Percentiles rank a stretch among this genome's conserved stretches.
phyloP scores from a whole-genome alignment of 768 basidiomycete species.

The Suillus brevipes region DNA sequence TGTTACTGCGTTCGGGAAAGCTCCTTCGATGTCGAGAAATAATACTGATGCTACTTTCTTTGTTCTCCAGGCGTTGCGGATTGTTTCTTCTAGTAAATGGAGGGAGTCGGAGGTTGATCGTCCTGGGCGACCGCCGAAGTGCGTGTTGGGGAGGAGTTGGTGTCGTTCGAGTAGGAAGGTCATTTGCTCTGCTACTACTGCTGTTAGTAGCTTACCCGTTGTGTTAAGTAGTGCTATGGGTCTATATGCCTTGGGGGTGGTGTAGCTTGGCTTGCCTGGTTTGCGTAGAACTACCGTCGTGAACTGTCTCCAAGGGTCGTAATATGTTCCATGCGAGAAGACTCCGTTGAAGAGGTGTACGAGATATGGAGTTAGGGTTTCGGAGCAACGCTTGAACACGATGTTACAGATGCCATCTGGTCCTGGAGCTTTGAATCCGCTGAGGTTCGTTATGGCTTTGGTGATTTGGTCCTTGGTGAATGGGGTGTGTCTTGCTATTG shows the following conservation, averaged over 20 bases:
- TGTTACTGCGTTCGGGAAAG: conserved; percentile 28
- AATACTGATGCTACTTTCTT: conserved; percentile 25
- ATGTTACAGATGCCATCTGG: conserved; percentile 20
- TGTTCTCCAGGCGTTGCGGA: conserved; percentile 25
- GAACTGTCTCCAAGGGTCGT: conserved; percentile 14
- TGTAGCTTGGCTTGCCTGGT: conserved; percentile 25
- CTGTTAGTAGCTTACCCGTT: conserved; percentile 15
- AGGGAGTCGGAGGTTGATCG: conserved; percentile 30
- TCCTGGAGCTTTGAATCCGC: not conserved
- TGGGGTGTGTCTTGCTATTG: not conserved
- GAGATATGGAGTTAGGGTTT: conserved; percentile 1
- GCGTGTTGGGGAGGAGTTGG: conserved; percentile 24
- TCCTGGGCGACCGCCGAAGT: conserved; percentile 33
- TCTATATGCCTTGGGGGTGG: conserved; percentile 20
- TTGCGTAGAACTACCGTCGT: conserved; percentile 22
- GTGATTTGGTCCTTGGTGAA: conserved; percentile 16
- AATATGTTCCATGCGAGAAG: conserved; percentile 8
- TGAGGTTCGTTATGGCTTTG: conserved; percentile 9
- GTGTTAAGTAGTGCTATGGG: conserved; percentile 24
- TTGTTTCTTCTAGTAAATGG: conserved; percentile 21
- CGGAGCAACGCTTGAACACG: conserved; percentile 18
- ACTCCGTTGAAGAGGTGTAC: conserved; percentile 10
- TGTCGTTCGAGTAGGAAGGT: conserved; percentile 12
- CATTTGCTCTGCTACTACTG: conserved; percentile 15
- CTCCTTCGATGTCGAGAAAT: conserved; percentile 32